Evolutionary conservation across 352 stramenopile genomes (phyloP).

Genomic region (Pythium guiyangense): DNA sequence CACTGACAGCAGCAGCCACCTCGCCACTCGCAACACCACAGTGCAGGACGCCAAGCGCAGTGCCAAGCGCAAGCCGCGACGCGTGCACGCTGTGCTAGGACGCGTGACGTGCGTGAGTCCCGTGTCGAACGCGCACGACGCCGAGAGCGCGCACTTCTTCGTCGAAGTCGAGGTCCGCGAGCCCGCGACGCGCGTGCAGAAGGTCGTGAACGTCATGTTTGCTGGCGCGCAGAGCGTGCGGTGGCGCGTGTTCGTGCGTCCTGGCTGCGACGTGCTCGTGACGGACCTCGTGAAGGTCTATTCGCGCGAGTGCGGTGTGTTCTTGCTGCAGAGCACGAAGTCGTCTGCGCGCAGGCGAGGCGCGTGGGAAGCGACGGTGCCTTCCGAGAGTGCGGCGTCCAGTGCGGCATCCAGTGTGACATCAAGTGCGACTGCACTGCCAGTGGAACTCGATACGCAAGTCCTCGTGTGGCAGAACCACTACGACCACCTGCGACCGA

Average conservation of each 20-base stretch:
- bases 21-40: background rate
- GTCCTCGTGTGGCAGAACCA: too few species aligned
- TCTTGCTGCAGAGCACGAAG: slow-evolving; percentile 48
- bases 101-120: slow-evolving; percentile 49
- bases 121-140: slow-evolving; percentile 38
- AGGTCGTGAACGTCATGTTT: too few species aligned
- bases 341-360: background rate
- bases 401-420: background rate
- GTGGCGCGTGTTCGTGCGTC: too few species aligned
- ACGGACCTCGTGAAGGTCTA: slow-evolving; percentile 66
- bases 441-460: slow-evolving; percentile 6
- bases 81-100: slow-evolving; percentile 39
- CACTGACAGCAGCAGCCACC: too few species aligned
- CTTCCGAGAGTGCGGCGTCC: background rate
- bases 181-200: too few species aligned
- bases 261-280: slow-evolving; percentile 35
- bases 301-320: slow-evolving; percentile 51
- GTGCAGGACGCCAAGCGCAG: slow-evolving; percentile 14
- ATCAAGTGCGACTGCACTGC: background rate
- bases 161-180: too few species aligned
- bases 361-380: background rate
- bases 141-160: too few species aligned
- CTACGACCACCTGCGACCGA: too few species aligned
- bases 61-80: slow-evolving; percentile 32
- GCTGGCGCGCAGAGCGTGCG: too few species aligned